These are phyloP conservation scores for Orobanche coerulescens DNA, from an alignment of 257 asterid species.

Conservation along the genomic window DNA sequence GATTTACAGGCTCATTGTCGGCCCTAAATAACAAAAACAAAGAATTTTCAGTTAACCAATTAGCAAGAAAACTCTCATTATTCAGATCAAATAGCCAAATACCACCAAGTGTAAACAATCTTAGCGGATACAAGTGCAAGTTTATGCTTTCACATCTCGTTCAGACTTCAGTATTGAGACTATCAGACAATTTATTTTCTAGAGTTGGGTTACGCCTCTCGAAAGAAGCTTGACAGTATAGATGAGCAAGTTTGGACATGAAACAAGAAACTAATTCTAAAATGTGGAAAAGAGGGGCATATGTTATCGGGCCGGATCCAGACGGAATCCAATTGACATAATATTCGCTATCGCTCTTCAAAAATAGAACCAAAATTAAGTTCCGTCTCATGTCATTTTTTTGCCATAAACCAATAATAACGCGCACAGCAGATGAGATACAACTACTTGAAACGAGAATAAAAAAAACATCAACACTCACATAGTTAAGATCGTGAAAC, in stretches of 20 bases:
- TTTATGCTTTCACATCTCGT: not conserved
- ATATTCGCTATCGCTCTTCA: not conserved
- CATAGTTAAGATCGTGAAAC: slow-evolving; percentile 19
- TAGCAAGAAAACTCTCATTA: not conserved
- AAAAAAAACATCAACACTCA: slow-evolving; percentile 18
- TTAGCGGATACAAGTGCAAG: not conserved
- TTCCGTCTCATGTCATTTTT: too few relatives aligned
- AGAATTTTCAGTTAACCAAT: not conserved
- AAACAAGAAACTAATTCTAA: not conserved
- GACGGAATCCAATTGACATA: not conserved
- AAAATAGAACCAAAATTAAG: too few relatives aligned
- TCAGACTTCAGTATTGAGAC: too few relatives aligned
- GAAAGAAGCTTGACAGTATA: not conserved
- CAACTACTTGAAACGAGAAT: not conserved
- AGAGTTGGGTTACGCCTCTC: not conserved
- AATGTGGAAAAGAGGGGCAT: not conserved
- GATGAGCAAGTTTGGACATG: not conserved
- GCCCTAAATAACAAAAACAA: slow-evolving; percentile 36
- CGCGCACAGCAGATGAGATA: not conserved
- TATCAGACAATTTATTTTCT: too few relatives aligned
- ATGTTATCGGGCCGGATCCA: not conserved
- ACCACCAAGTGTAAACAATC: too few relatives aligned
- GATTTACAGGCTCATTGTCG: slow-evolving; percentile 59
- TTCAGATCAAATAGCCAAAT: not conserved
- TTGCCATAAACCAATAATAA: too few relatives aligned